Evolutionary conservation across 2,329 filamentous ascomycete species (phyloP), one percentile per base, ranked within the genome.

Genomic region (Aspergillus fumigatus): DNA sequence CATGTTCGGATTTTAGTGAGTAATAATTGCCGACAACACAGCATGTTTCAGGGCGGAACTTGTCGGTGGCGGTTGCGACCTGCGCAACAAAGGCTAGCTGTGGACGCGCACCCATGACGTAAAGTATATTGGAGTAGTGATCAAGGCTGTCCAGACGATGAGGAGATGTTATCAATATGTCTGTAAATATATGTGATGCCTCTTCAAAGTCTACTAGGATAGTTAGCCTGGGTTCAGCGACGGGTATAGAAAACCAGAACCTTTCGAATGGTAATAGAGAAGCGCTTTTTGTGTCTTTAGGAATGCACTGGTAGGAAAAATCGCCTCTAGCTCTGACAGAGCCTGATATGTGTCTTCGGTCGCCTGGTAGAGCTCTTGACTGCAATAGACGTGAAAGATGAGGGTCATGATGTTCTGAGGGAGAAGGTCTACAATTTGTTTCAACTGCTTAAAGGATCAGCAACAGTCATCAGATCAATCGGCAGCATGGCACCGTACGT

Each of bases 1-100:
- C 94, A 71, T 99, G 94, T 71, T 95, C 88, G 0, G 92, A 96
- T 59, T 96, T 86, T 1, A 97, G 78, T 0, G 91, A 95, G 76
- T 97, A 99, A 77, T 97, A 97, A 71, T 99, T 99, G 4, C 94
- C 94, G 25, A 97, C 88, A 0, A 97, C 93, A 53, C 95, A 95
- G 69, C 94, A 97, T 0, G 94, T 96, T 73, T 99, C 94, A 0
- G 94, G 93, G 0, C 94, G 88, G 75, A 99, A 99, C 67, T 93
- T 96, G 79, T 99, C 94, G 6, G 94, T 90, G 50, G 87, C 88
- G 1, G 90, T 92, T 65, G 94, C 95, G 10, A 97, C 80, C 67
- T 97, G 92, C 0, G 94, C 94, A 23, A 99, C 76, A 65, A 96
- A 97, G 0, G 93, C 92, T 23, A 99, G 81, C 69, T 96, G 96